phyloP scores from a whole-genome alignment of 2,329 filamentous ascomycete genomes.

The Trichoderma sp. region DNA sequence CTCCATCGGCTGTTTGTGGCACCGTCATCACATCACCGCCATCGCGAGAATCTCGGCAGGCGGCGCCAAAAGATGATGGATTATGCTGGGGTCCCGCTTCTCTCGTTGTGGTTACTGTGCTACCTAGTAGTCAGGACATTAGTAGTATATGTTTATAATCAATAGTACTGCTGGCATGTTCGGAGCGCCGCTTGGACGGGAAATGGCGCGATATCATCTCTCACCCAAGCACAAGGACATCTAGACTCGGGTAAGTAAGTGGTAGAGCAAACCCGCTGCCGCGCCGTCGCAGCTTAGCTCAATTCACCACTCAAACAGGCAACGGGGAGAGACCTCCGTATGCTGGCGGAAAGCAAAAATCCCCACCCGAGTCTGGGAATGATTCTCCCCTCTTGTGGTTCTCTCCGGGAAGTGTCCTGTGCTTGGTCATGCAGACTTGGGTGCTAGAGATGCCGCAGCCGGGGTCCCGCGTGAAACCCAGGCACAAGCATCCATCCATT shows the following conservation, averaged over 20 bases:
- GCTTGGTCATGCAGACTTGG: neutral
- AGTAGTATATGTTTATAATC: neutral
- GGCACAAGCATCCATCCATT: conserved; percentile 8
- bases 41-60: neutral
- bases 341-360: conserved; percentile 4
- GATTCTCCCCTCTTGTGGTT: neutral
- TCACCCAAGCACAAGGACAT: neutral
- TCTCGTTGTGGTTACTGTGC: neutral
- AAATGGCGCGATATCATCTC: conserved; percentile 6
- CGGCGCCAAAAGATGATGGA: neutral
- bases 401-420: neutral
- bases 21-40: neutral
- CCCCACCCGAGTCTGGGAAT: neutral
- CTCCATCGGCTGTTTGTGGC: conserved; percentile 6
- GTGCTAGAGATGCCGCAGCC: neutral
- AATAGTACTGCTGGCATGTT: neutral
- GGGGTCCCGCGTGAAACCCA: conserved; percentile 18
- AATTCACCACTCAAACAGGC: conserved; percentile 4
- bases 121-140: neutral
- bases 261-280: neutral
- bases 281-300: conserved; percentile 1
- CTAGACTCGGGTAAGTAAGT: neutral
- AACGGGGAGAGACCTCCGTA: conserved; percentile 8
- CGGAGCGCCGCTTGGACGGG: neutral
- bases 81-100: conserved; percentile 1